Percentiles rank a stretch among this genome's conserved stretches.
Conservation (phyloP, 1,284 basidiomycete species). For the Athelia psychrophila region DNA sequence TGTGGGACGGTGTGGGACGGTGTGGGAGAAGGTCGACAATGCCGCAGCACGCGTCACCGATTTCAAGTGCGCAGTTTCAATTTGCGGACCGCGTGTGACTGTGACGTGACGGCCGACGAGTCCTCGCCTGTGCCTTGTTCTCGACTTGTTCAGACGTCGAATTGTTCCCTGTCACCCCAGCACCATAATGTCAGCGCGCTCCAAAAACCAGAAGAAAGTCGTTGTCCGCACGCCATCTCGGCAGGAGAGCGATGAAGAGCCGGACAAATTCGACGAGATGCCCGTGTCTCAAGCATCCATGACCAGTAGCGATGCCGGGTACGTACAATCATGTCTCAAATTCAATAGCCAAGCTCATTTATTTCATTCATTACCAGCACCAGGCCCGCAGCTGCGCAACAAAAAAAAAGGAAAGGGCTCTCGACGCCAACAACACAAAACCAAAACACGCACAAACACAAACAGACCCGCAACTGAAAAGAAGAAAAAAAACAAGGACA, state of each 20-base stretch:
- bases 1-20: too few relatives aligned
- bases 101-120: too few relatives aligned
- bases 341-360: background rate
- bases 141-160: background rate
- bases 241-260: background rate
- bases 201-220: background rate
- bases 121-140: background rate
- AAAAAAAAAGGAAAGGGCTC: background rate
- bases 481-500: background rate
- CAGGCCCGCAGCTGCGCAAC: background rate
- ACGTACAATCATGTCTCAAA: background rate
- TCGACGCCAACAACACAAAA: too few relatives aligned
- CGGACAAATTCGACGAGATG: background rate
- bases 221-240: background rate
- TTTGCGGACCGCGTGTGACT: too few relatives aligned
- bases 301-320: slow-evolving; percentile 1
- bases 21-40: too few relatives aligned
- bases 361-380: too few relatives aligned
- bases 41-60: too few relatives aligned
- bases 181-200: background rate
- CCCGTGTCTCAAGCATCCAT: background rate
- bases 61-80: too few relatives aligned
- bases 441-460: background rate
- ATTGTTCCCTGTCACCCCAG: background rate
- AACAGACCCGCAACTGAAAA: background rate